Base-by-base conservation (phyloP, 345 rosid genomes). In the Bruguiera gymnorhiza region DNA sequence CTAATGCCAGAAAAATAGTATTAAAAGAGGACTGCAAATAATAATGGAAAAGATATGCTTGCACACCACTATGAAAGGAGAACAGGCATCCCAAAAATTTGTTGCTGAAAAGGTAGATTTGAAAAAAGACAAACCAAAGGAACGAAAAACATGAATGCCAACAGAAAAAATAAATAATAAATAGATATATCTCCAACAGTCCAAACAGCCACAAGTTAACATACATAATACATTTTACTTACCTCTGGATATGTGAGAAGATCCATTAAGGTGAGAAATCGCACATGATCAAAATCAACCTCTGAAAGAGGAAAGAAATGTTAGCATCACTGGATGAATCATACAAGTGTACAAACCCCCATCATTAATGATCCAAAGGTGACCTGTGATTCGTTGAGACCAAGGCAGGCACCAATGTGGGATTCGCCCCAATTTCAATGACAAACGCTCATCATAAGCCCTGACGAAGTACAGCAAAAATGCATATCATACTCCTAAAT, bases 231-330 rank as follows among this genome's bases (percentile, higher is more conserved):
- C 54, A 62, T 43, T 43, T 61, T 36, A 31, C 65, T 70, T 87
- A 94, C 97, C 89, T 91, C 43, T 16, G 82, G 69, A 78, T 66
- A 72, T 32, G 89, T 86, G 76, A 94, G 76, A 70, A 86, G 81
- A 70, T 92, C 91, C 96, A 85, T 89, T 68, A 94, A 75, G 4
- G 97, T 83, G 61, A 76, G 78, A 81, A 85, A 86, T 64, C 84
- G 85, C 2, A 51, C 90, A 29, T 34, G 70, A 63, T 71, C 77
- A 19, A 80, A 66, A 78, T 73, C 89, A 73, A 85, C 87, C 79
- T 78, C 98, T 92, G 86, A 66, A 54, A 26, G 67, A 60, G 63
- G 32, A 67, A 69, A 70, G 55, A 62, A 37, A 51, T 13, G 63
- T 30, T 23, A 11, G 5, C 23, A 72, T 63, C 51, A 69, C 27